These are phyloP conservation scores for Globisporangium cederbergense DNA, from an alignment of 352 stramenopile genomes.

Conservation along the genomic window DNA sequence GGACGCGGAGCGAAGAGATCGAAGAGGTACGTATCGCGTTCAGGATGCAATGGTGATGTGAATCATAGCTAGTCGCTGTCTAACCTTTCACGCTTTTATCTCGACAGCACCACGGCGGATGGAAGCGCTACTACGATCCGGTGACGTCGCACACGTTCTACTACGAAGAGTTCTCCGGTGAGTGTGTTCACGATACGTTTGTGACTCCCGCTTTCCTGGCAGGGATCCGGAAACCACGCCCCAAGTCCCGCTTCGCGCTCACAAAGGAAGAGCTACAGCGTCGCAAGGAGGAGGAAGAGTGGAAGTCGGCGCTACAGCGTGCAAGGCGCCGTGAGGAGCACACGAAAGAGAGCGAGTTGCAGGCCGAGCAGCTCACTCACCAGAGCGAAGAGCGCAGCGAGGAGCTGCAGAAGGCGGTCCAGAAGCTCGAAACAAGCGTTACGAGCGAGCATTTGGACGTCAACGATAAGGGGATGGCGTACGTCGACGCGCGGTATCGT, in stretches of 20 bases:
- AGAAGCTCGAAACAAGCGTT: constrained; percentile 46
- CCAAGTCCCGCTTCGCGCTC: constrained; percentile 27
- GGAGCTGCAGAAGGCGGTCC: constrained; percentile 35
- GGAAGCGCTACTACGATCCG: constrained; percentile 60
- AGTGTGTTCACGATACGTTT: constrained; percentile 58
- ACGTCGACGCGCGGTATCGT: constrained; percentile 58
- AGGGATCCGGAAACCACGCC: constrained; percentile 30
- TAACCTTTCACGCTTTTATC: neutral
- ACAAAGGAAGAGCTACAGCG: constrained; percentile 43
- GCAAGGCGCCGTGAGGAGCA: constrained; percentile 37
- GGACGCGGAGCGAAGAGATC: constrained; percentile 58
- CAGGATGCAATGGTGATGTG: neutral
- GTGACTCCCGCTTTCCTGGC: constrained; percentile 35
- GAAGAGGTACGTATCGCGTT: constrained; percentile 27
- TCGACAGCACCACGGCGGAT: constrained; percentile 32
- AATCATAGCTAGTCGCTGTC: neutral
- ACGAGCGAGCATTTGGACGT: constrained; percentile 52
- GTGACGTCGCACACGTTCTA: constrained; percentile 58
- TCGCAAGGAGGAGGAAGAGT: constrained; percentile 61
- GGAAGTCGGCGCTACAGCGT: constrained; percentile 54
- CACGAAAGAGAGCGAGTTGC: constrained; percentile 21
- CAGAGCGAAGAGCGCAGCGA: constrained; percentile 30
- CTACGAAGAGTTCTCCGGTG: constrained; percentile 57
- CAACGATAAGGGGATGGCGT: constrained; percentile 38
- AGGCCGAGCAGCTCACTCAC: constrained; percentile 16